Percentiles rank a stretch among this genome's conserved stretches.
Evolutionary conservation across 1,139 yeast species (phyloP).

Genomic region (Suhomyces yuchorum): DNA sequence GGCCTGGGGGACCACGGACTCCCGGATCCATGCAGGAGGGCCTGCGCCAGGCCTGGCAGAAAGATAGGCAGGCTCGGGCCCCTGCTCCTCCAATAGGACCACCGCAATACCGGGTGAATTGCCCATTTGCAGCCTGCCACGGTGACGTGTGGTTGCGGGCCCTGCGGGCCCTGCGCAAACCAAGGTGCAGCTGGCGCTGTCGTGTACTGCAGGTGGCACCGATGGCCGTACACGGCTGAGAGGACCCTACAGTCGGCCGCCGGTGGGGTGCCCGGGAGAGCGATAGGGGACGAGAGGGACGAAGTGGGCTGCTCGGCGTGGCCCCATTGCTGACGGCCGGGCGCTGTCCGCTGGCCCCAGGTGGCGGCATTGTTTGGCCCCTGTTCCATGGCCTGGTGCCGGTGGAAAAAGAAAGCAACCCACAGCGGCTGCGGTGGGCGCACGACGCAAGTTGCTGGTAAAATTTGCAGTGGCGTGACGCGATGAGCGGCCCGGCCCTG

Average conservation of each 20-base stretch:
- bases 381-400: too few relatives aligned
- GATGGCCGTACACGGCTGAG: conserved; percentile 5
- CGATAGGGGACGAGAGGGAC: not conserved
- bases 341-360: too few relatives aligned
- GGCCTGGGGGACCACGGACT: not conserved
- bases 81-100: conserved; percentile 3
- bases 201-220: conserved; percentile 9
- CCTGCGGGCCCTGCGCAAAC: not conserved
- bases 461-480: not conserved
- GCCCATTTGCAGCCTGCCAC: not conserved
- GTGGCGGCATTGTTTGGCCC: too few relatives aligned
- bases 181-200: not conserved
- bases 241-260: not conserved
- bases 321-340: too few relatives aligned
- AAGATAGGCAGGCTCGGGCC: not conserved
- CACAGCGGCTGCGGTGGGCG: too few relatives aligned
- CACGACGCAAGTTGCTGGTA: not conserved
- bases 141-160: not conserved
- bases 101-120: not conserved
- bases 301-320: too few relatives aligned
- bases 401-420: too few relatives aligned
- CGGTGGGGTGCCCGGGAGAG: not conserved
- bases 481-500: not conserved
- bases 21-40: not conserved
- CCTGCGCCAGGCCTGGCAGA: not conserved